Base-by-base conservation (phyloP, 345 rosid genomes). In the Murraya koenigii region DNA sequence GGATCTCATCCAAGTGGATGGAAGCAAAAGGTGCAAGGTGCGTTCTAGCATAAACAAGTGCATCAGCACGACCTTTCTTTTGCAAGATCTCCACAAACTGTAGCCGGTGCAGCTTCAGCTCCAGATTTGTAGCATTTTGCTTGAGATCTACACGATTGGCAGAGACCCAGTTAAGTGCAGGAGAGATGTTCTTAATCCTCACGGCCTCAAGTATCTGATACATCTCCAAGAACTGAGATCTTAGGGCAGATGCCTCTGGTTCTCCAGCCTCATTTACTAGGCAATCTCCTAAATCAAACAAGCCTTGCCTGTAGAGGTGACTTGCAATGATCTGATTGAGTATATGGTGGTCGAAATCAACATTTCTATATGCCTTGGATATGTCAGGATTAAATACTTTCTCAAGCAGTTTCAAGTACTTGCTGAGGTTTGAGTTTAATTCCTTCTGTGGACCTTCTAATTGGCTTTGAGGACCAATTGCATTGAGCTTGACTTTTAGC, bases 231-330 rank as follows among this genome's bases (percentile, higher is more conserved):
- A 82, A 92, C 49, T 87, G 92, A 74, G 88, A 87, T 80, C 84
- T 87, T 33, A 78, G 64, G 74, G 66, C 75, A 65, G 69, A 66
- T 14, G 81, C 86, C 79, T 82, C 89, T 22, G 89, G 80, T 80
- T 83, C 90, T 66, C 81, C 88, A 80, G 91, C 87, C 77, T 94
- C 98, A 66, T 78, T 82, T 71, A 84, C 80, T 17, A 93, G 80
- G 84, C 87, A 89, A 82, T 95, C 97, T 59, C 98, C 97, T 26
- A 91, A 74, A 77, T 94, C 95, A 82, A 95, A 92, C 84, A 89
- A 85, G 30, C 98, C 97, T 66, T 87, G 89, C 81, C 82, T 82
- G 81, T 95, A 92, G 49, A 91, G 87, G 81, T 93, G 94, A 75
- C 80, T 79, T 8, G 89, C 87, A 86, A 92, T 81, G 74, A 95